Conservation (phyloP, 805 yeast genomes). For the Ogataea wickerhamii region DNA sequence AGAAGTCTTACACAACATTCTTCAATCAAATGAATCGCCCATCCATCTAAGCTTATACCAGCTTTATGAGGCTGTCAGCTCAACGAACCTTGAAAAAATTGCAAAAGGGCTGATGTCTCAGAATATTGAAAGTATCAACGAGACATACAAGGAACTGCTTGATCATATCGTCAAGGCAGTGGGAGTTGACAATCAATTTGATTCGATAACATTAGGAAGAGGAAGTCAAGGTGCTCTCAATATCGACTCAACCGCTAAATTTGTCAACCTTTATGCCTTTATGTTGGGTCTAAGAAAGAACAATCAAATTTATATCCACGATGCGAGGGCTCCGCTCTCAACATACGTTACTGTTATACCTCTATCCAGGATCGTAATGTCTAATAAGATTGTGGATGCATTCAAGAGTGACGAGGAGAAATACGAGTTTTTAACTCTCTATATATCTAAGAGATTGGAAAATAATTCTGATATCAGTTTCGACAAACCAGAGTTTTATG, state of each 20-base stretch:
- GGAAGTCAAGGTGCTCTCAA: slow-evolving; percentile 20
- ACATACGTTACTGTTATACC: slow-evolving; percentile 44
- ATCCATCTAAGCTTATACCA: slow-evolving; percentile 37
- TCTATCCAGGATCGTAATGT: slow-evolving; percentile 32
- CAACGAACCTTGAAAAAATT: slow-evolving; percentile 30
- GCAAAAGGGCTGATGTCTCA: slow-evolving; percentile 22
- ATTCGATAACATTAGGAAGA: slow-evolving; percentile 26
- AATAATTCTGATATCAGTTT: background rate
- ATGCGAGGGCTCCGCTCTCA: slow-evolving; percentile 27
- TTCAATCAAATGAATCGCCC: slow-evolving; percentile 39
- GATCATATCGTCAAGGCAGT: slow-evolving; percentile 12
- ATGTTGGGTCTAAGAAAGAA: slow-evolving; percentile 47
- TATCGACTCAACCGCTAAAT: slow-evolving; percentile 15
- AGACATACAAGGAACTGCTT: slow-evolving; percentile 27
- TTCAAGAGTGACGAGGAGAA: slow-evolving; percentile 25
- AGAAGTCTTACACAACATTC: slow-evolving; percentile 33
- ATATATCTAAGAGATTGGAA: slow-evolving; percentile 15
- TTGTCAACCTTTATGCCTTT: slow-evolving; percentile 39
- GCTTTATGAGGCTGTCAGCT: slow-evolving; percentile 34
- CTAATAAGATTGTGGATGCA: slow-evolving; percentile 30
- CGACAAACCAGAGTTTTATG: slow-evolving; percentile 28
- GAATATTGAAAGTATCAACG: slow-evolving; percentile 18
- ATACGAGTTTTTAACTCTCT: slow-evolving; percentile 26
- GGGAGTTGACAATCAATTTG: slow-evolving; percentile 29
- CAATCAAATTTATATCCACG: slow-evolving; percentile 36